A percentile compares a stretch with the other conserved stretches of the same genome.
Conservation (phyloP, 83 land plant genomes). For the Picea abies region DNA sequence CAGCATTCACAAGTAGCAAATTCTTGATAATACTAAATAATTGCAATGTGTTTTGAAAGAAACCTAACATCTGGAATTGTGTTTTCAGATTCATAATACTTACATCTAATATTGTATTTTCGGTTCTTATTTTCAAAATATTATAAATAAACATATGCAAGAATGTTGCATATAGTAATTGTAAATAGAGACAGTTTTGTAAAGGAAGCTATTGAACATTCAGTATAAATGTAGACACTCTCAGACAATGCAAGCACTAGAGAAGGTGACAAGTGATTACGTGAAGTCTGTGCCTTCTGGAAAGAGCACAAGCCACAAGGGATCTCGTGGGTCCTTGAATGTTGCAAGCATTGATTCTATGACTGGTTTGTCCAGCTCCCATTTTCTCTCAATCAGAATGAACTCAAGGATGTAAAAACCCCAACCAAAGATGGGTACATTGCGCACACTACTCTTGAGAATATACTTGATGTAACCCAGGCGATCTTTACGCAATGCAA, state of each 20-base stretch:
- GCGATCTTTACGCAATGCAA: slow-evolving; percentile 33
- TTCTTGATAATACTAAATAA: neutral
- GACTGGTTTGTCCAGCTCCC: slow-evolving; percentile 44
- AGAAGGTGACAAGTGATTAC: slow-evolving; percentile 29
- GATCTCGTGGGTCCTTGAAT: slow-evolving; percentile 42
- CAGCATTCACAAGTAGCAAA: neutral
- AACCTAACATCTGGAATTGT: neutral
- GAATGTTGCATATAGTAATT: neutral
- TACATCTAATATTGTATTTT: neutral
- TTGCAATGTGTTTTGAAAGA: neutral
- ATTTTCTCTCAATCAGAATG: slow-evolving; percentile 37
- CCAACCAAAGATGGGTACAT: slow-evolving; percentile 55
- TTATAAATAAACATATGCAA: neutral
- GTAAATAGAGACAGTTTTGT: neutral
- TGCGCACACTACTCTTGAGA: slow-evolving; percentile 41
- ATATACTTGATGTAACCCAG: slow-evolving; percentile 47
- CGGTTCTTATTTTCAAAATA: neutral
- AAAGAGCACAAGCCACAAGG: slow-evolving; percentile 49
- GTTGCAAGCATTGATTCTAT: slow-evolving; percentile 36
- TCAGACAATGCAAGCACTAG: neutral
- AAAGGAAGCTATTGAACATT: neutral
- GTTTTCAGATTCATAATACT: neutral
- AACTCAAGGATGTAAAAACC: slow-evolving; percentile 49
- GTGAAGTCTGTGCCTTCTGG: slow-evolving; percentile 63
- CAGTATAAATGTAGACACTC: neutral